phyloP scores from a whole-genome alignment of 768 basidiomycete species.

The Collybiopsis luxurians region DNA sequence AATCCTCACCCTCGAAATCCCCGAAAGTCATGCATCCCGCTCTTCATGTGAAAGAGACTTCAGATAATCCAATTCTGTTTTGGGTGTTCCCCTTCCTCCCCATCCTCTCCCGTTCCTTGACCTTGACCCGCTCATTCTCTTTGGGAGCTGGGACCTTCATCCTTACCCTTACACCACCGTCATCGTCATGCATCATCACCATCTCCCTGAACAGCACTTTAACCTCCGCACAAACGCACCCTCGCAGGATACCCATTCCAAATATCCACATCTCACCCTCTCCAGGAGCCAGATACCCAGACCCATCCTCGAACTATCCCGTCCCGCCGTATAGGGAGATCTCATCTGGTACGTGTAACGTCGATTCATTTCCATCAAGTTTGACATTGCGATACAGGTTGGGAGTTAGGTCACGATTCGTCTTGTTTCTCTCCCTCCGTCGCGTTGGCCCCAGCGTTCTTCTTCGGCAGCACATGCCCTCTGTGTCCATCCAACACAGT shows the following conservation, averaged over 20 bases:
- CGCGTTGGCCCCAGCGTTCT: too few relatives aligned
- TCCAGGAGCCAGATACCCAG: too few relatives aligned
- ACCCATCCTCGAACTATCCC: neutral
- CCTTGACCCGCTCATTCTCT: neutral
- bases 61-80: neutral
- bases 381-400: too few relatives aligned
- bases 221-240: too few relatives aligned
- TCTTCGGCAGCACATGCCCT: neutral
- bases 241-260: neutral
- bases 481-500: conserved; percentile 1
- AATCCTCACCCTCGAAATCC: neutral
- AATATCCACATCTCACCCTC: neutral
- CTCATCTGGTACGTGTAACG: neutral
- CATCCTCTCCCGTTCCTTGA: neutral
- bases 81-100: neutral
- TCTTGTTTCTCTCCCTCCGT: too few relatives aligned
- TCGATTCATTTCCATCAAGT: neutral
- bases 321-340: neutral
- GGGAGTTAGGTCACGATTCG: too few relatives aligned
- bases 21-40: neutral
- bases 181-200: too few relatives aligned
- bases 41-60: neutral
- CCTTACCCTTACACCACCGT: too few relatives aligned
- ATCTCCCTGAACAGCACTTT: too few relatives aligned
- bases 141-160: conserved; percentile 24